Conservation (phyloP, 495 filamentous ascomycete genomes). For the Neurospora sp. region DNA sequence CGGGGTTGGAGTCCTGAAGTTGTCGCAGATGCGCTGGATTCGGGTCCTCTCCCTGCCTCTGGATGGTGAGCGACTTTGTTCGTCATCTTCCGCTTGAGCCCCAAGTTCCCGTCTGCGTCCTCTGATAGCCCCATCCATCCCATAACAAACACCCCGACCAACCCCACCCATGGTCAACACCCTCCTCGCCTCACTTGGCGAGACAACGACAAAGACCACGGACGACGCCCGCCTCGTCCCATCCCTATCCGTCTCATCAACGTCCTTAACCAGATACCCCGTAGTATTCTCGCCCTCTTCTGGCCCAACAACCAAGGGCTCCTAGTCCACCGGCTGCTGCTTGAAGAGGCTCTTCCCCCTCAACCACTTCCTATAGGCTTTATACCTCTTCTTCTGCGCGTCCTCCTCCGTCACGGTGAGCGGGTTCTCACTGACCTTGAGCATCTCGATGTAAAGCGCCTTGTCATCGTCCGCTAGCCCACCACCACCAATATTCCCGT, state of each 20-base stretch:
- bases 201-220: neutral
- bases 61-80: neutral
- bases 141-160: neutral
- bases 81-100: neutral
- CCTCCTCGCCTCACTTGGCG: neutral
- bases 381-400: slow-evolving; percentile 81
- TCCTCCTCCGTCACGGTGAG: slow-evolving; percentile 84
- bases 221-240: neutral
- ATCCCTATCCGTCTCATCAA: neutral
- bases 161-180: neutral
- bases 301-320: slow-evolving; percentile 5
- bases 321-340: slow-evolving; percentile 62
- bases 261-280: neutral
- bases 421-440: slow-evolving; percentile 68
- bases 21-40: neutral
- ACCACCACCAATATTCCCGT: neutral
- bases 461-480: slow-evolving; percentile 52
- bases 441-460: slow-evolving; percentile 62
- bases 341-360: slow-evolving; percentile 89
- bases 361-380: slow-evolving; percentile 90
- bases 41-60: neutral
- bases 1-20: neutral
- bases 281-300: neutral
- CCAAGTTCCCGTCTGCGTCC: neutral
- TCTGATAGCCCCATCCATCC: neutral